Conservation (phyloP, 306 rosid species). For the Dryas octopetala region DNA sequence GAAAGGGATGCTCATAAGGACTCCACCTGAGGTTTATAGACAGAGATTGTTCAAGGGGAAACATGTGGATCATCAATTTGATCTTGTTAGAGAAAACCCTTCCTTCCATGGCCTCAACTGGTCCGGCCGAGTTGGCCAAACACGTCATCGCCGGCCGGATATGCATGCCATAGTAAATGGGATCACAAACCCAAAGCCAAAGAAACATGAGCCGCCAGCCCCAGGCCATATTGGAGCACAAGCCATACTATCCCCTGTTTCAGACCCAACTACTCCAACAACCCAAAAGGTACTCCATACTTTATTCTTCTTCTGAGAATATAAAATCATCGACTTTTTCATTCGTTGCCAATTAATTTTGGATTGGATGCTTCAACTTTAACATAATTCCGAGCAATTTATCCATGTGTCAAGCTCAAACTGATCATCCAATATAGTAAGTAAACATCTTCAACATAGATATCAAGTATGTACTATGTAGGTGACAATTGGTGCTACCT, state of each 20-base stretch:
- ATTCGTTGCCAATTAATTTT: neutral
- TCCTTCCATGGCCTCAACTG: constrained; percentile 2
- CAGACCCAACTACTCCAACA: constrained; percentile 53
- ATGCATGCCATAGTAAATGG: constrained; percentile 15
- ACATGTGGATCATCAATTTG: constrained; percentile 28
- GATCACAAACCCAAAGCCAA: constrained; percentile 25
- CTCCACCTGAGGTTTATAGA: constrained; percentile 38
- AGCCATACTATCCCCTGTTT: constrained; percentile 50
- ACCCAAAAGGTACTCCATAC: constrained; percentile 52
- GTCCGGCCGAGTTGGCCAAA: constrained; percentile 21
- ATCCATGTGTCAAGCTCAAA: too few species aligned
- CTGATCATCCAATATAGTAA: too few species aligned
- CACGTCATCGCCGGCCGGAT: constrained; percentile 11
- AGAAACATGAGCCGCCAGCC: constrained; percentile 22
- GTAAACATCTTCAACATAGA: too few species aligned
- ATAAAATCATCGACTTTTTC: neutral
- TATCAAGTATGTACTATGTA: too few species aligned
- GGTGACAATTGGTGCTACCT: too few species aligned
- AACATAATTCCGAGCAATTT: too few species aligned
- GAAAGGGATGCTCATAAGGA: constrained; percentile 59
- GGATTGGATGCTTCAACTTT: neutral
- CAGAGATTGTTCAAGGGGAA: constrained; percentile 36
- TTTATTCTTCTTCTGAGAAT: neutral
- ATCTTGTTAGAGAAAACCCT: constrained; percentile 17
- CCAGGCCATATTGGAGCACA: constrained; percentile 32